These are phyloP conservation scores for Persicaria maculosa DNA, from an alignment of 148 eudicot genomes.

Conservation along the genomic window DNA sequence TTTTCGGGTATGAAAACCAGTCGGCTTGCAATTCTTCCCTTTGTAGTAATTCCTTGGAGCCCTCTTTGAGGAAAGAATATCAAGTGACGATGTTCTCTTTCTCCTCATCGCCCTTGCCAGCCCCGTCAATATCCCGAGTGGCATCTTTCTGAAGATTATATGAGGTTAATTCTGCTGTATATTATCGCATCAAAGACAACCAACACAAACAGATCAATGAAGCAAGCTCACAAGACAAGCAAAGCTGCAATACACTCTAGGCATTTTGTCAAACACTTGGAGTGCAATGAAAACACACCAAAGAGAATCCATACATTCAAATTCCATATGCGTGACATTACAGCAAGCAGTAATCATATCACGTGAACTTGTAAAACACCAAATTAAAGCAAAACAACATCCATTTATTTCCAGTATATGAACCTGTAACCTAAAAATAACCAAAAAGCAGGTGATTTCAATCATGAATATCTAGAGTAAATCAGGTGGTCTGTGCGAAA, in stretches of 20 bases:
- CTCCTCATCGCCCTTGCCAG: conserved; percentile 67
- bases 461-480: too few species aligned
- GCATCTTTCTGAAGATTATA: conserved; percentile 27
- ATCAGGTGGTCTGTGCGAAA: too few species aligned
- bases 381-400: too few species aligned
- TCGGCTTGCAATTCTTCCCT: conserved; percentile 93
- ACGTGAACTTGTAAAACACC: too few species aligned
- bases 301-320: not conserved
- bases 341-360: too few species aligned
- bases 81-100: conserved; percentile 78
- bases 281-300: not conserved
- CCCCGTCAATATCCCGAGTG: conserved; percentile 61
- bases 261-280: not conserved
- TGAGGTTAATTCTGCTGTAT: not conserved
- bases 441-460: too few species aligned
- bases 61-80: conserved; percentile 65
- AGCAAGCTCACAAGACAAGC: not conserved
- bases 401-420: too few species aligned
- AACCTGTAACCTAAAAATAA: too few species aligned
- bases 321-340: not conserved
- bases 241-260: not conserved
- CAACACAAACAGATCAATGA: not conserved
- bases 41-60: conserved; percentile 82
- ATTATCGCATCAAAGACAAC: not conserved
- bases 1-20: conserved; percentile 97